phyloP scores from a whole-genome alignment of 495 filamentous ascomycete genomes.

The Hypoxylon trugodes region DNA sequence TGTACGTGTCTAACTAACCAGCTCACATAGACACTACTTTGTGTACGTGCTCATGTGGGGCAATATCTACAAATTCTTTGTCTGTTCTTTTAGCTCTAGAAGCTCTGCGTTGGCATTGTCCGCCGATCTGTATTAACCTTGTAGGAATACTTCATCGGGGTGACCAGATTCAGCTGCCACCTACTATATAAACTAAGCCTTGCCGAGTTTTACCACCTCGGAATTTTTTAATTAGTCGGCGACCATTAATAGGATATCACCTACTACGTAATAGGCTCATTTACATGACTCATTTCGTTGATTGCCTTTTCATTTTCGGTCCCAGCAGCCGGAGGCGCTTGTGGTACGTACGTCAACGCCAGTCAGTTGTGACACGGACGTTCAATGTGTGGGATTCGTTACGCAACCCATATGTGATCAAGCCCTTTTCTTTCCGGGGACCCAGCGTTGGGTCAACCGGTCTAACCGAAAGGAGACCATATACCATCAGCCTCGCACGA shows the following conservation, averaged over 20 bases:
- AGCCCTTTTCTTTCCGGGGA: not conserved
- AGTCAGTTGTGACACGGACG: no score
- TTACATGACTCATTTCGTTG: conserved; percentile 4
- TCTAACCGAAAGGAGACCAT: conserved; percentile 10
- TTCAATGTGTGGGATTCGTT: not conserved
- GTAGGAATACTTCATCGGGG: not conserved
- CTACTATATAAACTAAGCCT: not conserved
- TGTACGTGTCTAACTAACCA: conserved; percentile 4
- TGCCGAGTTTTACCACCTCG: not conserved
- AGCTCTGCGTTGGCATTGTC: not conserved
- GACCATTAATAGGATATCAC: conserved; percentile 21
- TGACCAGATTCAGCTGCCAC: conserved; percentile 8
- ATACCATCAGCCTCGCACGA: conserved; percentile 4
- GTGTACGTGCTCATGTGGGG: conserved; percentile 4
- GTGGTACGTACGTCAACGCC: conserved; percentile 17
- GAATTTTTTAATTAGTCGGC: conserved; percentile 27
- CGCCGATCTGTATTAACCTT: conserved; percentile 14
- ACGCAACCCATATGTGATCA: conserved; percentile 5
- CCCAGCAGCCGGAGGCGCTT: conserved; percentile 16
- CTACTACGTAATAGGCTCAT: not conserved
- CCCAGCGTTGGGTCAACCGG: conserved; percentile 13
- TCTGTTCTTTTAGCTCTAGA: conserved; percentile 23
- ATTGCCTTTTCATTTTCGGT: conserved; percentile 20
- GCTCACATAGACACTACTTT: not conserved
- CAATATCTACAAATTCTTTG: conserved; percentile 20